Percentiles rank a stretch among this genome's conserved stretches.
These are phyloP conservation scores for Fabrea salina DNA, from an alignment of 169 alveolate genomes.

Conservation along the genomic window DNA sequence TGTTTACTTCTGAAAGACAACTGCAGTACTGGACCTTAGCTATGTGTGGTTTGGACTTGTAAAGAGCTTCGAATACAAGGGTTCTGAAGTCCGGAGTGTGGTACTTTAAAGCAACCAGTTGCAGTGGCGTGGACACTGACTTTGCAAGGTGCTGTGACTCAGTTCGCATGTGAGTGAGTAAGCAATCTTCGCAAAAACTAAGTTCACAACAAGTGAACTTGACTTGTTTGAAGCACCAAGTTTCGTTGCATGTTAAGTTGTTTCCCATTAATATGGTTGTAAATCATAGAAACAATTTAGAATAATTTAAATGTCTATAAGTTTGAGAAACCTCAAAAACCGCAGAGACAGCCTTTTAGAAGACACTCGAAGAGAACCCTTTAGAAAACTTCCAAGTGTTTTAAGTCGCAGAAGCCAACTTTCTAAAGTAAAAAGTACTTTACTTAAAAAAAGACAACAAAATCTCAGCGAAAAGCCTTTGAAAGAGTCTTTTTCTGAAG, in stretches of 20 bases:
- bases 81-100: background rate
- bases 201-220: background rate
- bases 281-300: too few relatives aligned
- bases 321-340: too few relatives aligned
- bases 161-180: background rate
- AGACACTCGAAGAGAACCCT: too few relatives aligned
- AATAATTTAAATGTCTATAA: too few relatives aligned
- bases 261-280: background rate
- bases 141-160: background rate
- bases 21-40: constrained; percentile 17
- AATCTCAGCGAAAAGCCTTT: too few relatives aligned
- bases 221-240: background rate
- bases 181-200: background rate
- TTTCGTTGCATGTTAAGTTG: background rate
- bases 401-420: too few relatives aligned
- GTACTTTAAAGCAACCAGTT: background rate
- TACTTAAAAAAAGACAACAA: too few relatives aligned
- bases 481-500: too few relatives aligned
- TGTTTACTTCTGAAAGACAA: background rate
- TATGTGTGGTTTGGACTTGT: background rate
- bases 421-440: too few relatives aligned
- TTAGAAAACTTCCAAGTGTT: too few relatives aligned
- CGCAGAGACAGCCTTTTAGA: too few relatives aligned
- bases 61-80: background rate
- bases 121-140: background rate